These are phyloP conservation scores for Manihot esculenta DNA, from an alignment of 441 rosid species.

Conservation along the genomic window DNA sequence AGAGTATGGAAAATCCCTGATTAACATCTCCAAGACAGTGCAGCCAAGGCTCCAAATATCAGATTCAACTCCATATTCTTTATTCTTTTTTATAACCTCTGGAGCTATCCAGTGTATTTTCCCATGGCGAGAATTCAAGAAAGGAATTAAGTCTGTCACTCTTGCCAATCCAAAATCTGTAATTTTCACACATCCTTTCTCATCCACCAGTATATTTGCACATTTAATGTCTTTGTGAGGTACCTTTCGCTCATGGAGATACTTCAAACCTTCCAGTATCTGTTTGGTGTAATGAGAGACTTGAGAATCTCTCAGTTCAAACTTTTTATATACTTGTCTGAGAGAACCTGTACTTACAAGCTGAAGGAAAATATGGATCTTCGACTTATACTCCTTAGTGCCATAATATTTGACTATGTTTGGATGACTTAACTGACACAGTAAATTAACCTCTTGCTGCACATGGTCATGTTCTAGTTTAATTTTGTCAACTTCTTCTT, in stretches of 20 bases:
- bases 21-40: constrained; percentile 59
- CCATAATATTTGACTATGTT: not conserved
- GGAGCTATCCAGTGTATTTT: not conserved
- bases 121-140: too few relatives aligned
- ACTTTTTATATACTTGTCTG: not conserved
- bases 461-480: too few relatives aligned
- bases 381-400: not conserved
- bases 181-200: not conserved
- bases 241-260: not conserved
- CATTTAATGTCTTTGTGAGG: not conserved
- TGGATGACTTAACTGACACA: not conserved
- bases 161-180: not conserved
- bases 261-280: not conserved
- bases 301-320: not conserved
- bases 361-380: not conserved
- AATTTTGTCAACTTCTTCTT: too few relatives aligned
- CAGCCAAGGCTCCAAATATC: constrained; percentile 71
- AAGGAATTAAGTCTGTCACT: too few relatives aligned
- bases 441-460: too few relatives aligned
- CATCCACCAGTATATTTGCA: not conserved
- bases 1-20: constrained; percentile 20
- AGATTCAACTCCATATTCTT: constrained; percentile 34
- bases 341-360: not conserved
- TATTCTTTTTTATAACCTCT: not conserved
- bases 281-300: not conserved